These are phyloP conservation scores for Nicotiana knightiana DNA, from an alignment of 257 asterid species.

Conservation along the genomic window DNA sequence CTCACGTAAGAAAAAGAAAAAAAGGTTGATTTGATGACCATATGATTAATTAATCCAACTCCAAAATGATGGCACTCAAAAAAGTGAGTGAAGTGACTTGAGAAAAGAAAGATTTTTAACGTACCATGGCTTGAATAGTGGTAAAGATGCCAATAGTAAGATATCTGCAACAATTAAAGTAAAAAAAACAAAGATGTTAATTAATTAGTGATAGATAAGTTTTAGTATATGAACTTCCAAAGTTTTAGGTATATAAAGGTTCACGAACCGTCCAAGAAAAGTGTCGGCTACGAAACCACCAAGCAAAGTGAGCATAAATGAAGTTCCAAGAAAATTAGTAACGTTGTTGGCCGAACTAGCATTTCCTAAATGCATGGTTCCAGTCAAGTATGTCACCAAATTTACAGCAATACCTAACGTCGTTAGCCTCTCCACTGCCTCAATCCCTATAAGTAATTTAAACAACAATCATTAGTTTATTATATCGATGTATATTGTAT, in stretches of 20 bases:
- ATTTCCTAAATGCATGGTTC: conserved; percentile 88
- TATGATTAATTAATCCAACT: background rate
- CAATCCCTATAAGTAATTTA: conserved; percentile 35
- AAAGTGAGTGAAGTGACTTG: background rate
- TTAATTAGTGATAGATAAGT: background rate
- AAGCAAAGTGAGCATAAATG: conserved; percentile 72
- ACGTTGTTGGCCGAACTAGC: conserved; percentile 69
- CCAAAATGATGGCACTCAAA: conserved; percentile 13
- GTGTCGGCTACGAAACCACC: conserved; percentile 93
- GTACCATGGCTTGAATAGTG: conserved; percentile 68
- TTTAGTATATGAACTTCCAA: background rate
- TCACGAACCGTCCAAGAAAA: conserved; percentile 57
- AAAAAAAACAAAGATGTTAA: background rate
- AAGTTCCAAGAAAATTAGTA: conserved; percentile 84
- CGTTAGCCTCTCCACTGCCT: conserved; percentile 71
- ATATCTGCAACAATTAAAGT: conserved; percentile 34
- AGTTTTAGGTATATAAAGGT: background rate
- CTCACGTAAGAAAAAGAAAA: background rate
- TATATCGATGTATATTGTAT: no score
- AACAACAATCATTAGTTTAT: background rate
- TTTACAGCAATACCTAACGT: conserved; percentile 89
- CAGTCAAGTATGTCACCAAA: conserved; percentile 68
- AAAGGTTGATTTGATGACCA: background rate
- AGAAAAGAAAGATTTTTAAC: background rate
- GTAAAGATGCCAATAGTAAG: conserved; percentile 72